Evolutionary conservation across 2,329 filamentous ascomycete species (phyloP).

Genomic region (Geosmithia putterillii): DNA sequence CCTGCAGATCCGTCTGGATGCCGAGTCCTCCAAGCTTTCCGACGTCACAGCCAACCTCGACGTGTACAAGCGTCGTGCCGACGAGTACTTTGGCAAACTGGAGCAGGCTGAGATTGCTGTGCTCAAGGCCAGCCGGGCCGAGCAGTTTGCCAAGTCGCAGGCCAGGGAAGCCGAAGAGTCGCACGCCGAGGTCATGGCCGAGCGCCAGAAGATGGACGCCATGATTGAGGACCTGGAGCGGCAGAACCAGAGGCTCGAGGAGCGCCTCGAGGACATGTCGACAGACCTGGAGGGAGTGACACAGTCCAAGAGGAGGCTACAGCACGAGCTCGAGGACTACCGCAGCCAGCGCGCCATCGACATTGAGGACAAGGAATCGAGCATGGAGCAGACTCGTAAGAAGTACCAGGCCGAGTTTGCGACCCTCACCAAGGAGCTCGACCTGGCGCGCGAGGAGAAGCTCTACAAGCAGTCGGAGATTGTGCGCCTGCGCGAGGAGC

Average conservation of each 20-base stretch:
- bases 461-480: slow-evolving; percentile 81
- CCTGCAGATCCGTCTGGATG: slow-evolving; percentile 83
- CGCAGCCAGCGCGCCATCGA: slow-evolving; percentile 89
- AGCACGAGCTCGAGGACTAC: slow-evolving; percentile 97
- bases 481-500: slow-evolving; percentile 79
- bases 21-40: slow-evolving; percentile 71
- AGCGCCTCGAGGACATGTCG: slow-evolving; percentile 80
- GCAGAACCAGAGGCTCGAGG: slow-evolving; percentile 80
- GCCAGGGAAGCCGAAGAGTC: slow-evolving; percentile 85
- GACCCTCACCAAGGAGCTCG: slow-evolving; percentile 79
- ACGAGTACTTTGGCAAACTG: slow-evolving; percentile 94
- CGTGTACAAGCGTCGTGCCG: slow-evolving; percentile 81
- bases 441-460: slow-evolving; percentile 82
- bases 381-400: slow-evolving; percentile 91
- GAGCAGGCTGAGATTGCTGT: slow-evolving; percentile 95
- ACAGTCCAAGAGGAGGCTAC: slow-evolving; percentile 85
- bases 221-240: slow-evolving; percentile 82
- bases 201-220: slow-evolving; percentile 80
- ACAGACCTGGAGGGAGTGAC: slow-evolving; percentile 77
- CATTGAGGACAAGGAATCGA: slow-evolving; percentile 91
- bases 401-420: slow-evolving; percentile 95
- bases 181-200: slow-evolving; percentile 80
- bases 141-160: slow-evolving; percentile 87
- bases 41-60: slow-evolving; percentile 77
- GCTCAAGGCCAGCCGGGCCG: slow-evolving; percentile 79